These are phyloP conservation scores for Gastrodia elata DNA, from an alignment of 106 monocot genomes.

Conservation along the genomic window DNA sequence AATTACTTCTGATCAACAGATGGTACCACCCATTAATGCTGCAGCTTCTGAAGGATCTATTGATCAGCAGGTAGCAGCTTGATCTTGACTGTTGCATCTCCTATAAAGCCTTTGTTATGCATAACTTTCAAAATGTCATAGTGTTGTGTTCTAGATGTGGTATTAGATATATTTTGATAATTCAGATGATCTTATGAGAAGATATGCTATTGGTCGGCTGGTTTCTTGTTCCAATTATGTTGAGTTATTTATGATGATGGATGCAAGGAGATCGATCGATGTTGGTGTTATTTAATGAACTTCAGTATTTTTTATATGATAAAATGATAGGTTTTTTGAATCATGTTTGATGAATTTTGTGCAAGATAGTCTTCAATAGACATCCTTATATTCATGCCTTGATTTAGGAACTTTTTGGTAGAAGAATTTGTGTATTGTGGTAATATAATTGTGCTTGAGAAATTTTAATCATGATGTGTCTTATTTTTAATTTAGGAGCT, in stretches of 20 bases:
- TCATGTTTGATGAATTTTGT: not conserved
- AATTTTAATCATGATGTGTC: not conserved
- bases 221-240: not conserved
- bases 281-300: not conserved
- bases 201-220: not conserved
- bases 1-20: not conserved
- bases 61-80: not conserved
- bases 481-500: not conserved
- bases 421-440: not conserved
- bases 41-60: not conserved
- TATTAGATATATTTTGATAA: not conserved
- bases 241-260: not conserved
- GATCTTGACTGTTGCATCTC: not conserved
- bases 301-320: not conserved
- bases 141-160: not conserved
- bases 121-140: not conserved
- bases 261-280: not conserved
- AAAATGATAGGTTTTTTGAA: not conserved
- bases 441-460: not conserved
- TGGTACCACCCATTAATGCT: not conserved
- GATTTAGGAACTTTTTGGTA: not conserved
- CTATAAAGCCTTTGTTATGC: not conserved
- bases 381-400: not conserved
- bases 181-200: not conserved
- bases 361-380: not conserved